These are phyloP conservation scores for Porcisia deanei DNA, from an alignment of 208 protist species.

Conservation along the genomic window DNA sequence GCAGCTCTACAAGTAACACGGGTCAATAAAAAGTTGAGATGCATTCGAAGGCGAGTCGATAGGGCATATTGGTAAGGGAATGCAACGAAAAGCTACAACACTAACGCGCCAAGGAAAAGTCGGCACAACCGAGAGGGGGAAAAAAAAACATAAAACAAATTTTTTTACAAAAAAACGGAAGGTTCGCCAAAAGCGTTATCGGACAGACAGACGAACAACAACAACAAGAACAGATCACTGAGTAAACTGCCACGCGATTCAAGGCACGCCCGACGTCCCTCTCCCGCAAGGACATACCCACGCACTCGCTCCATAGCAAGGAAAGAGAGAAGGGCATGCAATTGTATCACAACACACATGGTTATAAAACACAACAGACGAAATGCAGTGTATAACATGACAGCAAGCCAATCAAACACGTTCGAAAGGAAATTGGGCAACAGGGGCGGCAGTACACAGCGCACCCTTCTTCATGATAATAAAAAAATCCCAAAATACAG, in stretches of 20 bases:
- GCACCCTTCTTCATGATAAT: not conserved
- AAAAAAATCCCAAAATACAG: not conserved
- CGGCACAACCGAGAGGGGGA: too few relatives aligned
- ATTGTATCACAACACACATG: not conserved
- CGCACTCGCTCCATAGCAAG: not conserved
- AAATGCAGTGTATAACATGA: not conserved
- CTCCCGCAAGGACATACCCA: not conserved
- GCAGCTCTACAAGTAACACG: too few relatives aligned
- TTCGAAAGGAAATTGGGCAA: not conserved
- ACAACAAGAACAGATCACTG: not conserved
- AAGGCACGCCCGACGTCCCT: not conserved
- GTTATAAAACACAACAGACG: not conserved
- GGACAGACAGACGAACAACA: not conserved
- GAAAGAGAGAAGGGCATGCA: not conserved
- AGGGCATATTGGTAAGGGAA: not conserved
- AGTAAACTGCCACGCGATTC: not conserved
- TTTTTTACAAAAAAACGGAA: not conserved
- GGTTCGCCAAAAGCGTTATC: too few relatives aligned
- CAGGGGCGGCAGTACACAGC: not conserved
- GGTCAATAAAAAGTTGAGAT: too few relatives aligned
- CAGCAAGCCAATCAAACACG: not conserved
- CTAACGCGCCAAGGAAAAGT: not conserved
- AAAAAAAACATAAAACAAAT: not conserved
- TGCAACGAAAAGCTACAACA: not conserved
- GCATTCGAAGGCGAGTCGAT: not conserved